Evolutionary conservation across 1,139 yeast genomes (phyloP), one percentile per base, ranked within the genome.

Genomic region (Kodamaea plutei): DNA sequence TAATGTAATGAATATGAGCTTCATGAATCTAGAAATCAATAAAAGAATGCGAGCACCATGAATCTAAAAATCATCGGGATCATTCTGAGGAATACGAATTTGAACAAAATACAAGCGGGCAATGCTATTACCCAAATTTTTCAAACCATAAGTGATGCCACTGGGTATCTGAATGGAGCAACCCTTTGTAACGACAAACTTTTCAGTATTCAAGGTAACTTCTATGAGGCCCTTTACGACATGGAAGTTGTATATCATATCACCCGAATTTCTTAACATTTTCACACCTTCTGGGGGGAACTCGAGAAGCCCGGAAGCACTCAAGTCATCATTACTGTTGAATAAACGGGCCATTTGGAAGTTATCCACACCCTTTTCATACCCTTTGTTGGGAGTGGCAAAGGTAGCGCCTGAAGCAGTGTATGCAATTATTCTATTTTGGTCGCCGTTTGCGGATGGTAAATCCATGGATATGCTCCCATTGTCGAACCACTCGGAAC

Each of bases 151-250:
- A 29, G 69, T 67, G 48, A 83, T 85, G 4, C 80, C 82, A 58
- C 82, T 71, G 0, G 96, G 96, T 3, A 88, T 71, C 44, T 83
- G 84, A 47, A 88, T 80, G 2, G 91, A 74, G 35, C 95, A 84
- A 1, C 95, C 96, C 39, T 70, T 63, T 1, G 76, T 69, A 6
- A 81, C 83, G 5, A 76, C 61, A 48, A 89, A 84, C 14, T 61
- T 66, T 16, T 67, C 67, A 6, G 74, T 76, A 25, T 78, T 73
- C 6, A 89, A 46, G 2, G 76, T 72, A 3, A 84, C 89, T 47
- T 84, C 85, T 9, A 85, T 55, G 2, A 71, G 49, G 0, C 97
- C 97, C 25, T 68, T 62, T 8, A 82, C 69, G 20, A 88, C 87
- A 51, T 78, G 83, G 51, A 87, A 88, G 20, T 82, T 76, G 45